Percentiles rank a stretch among this genome's conserved stretches.
Conservation (phyloP, 345 rosid genomes). For the Citrus medica region DNA sequence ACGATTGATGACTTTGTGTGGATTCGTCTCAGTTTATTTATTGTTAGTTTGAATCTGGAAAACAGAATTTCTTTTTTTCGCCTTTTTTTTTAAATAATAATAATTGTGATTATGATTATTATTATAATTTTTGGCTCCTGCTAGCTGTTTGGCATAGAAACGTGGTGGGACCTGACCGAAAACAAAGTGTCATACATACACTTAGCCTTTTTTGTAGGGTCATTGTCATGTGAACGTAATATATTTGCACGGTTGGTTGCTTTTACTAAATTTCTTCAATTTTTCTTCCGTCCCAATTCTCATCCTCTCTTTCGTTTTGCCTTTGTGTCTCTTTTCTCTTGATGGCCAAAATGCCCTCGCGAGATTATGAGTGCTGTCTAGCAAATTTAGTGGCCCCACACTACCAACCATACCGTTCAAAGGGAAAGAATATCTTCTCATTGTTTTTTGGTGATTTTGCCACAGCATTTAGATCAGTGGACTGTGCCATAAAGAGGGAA, state of each 20-base stretch:
- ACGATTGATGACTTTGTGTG: constrained; percentile 17
- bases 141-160: constrained; percentile 53
- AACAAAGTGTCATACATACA: not conserved
- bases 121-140: not conserved
- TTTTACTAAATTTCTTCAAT: constrained; percentile 7
- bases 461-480: not conserved
- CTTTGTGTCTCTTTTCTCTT: not conserved
- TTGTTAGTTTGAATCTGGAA: constrained; percentile 19
- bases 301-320: not conserved
- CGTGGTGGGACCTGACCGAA: constrained; percentile 39
- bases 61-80: constrained; percentile 15
- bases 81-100: not conserved
- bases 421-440: not conserved
- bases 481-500: not conserved
- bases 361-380: not conserved
- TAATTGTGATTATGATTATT: too few relatives aligned
- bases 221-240: constrained; percentile 27
- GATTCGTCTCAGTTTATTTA: constrained; percentile 3
- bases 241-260: constrained; percentile 13
- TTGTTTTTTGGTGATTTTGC: not conserved
- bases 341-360: constrained; percentile 3
- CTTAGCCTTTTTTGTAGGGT: constrained; percentile 25
- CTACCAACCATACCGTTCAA: not conserved
- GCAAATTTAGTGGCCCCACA: not conserved
- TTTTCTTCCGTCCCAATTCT: not conserved